Percentiles rank a stretch among this genome's conserved stretches.
phyloP scores from a whole-genome alignment of 2,329 filamentous ascomycete species.

The Aspergillus jensenii region DNA sequence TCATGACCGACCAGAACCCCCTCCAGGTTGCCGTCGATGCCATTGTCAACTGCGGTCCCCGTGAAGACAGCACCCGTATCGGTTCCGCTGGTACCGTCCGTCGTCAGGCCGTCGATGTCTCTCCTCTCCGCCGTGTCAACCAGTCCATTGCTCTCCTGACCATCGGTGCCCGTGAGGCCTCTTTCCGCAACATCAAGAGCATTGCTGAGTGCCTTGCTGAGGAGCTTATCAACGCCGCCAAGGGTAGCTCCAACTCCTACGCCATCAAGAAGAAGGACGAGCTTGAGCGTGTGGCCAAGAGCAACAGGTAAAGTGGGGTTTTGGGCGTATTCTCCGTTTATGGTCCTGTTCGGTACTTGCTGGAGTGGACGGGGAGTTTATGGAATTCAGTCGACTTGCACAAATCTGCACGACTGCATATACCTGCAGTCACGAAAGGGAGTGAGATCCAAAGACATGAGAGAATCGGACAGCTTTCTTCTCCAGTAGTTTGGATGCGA shows the following conservation, averaged over 20 bases:
- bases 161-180: slow-evolving; percentile 96
- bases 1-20: slow-evolving; percentile 99
- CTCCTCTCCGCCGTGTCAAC: slow-evolving; percentile 98
- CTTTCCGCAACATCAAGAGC: slow-evolving; percentile 99
- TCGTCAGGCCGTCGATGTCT: slow-evolving; percentile 99
- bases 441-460: slow-evolving; percentile 39
- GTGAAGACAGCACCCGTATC: slow-evolving; percentile 99
- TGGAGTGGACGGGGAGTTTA: slow-evolving; percentile 43
- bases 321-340: slow-evolving; percentile 40
- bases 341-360: slow-evolving; percentile 39
- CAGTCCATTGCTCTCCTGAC: slow-evolving; percentile 99
- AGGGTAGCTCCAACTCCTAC: slow-evolving; percentile 99
- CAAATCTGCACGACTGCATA: slow-evolving; percentile 43
- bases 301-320: slow-evolving; percentile 84
- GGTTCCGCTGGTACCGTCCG: slow-evolving; percentile 99
- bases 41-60: slow-evolving; percentile 99
- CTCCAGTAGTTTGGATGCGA: slow-evolving; percentile 43
- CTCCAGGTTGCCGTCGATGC: slow-evolving; percentile 99
- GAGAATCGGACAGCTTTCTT: slow-evolving; percentile 41
- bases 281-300: slow-evolving; percentile 99
- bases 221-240: slow-evolving; percentile 99
- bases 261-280: slow-evolving; percentile 99
- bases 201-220: slow-evolving; percentile 99
- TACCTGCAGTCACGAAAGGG: slow-evolving; percentile 37
- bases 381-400: slow-evolving; percentile 44